Base-by-base conservation (phyloP, 176 grass and related monocot species). In the Guadua angustifolia region DNA sequence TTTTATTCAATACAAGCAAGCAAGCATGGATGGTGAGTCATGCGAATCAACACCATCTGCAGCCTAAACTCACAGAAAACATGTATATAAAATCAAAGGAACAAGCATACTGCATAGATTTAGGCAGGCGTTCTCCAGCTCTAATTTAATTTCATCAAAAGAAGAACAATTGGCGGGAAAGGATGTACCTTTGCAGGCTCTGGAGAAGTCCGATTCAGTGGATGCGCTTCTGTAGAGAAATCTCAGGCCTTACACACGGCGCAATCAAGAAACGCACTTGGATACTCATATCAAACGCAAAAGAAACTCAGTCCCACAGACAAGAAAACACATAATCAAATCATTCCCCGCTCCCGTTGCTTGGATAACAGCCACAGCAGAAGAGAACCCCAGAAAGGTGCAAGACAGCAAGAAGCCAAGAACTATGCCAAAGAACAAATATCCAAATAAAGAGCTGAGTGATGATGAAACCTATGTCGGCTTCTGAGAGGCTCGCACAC, bases 121-220 rank as follows among this genome's bases (percentile, higher is more conserved):
- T 40, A 68, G 50, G 16, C 50, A 52, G 51, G 38, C 10, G 47
- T 55, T 5, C 3, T 66, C 4, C 18, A 22, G 5, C 19, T 18
- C 21, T n/a, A 40, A 3, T 24, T 69, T 4, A 69, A 56, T 26
- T 56, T 11, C 49, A 0, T 56, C 66, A 69, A 9, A 9, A 57
- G n/a, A 9, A 57, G 6, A 39, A 39, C 18, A 45, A 2, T 25
- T 32, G 39, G 25, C 0, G 33, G 50, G 1, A 32, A 39, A 36
- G 45, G 43, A 22, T 32, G 13, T 75, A 85, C 73, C 73, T 85
- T 49, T 74, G 46, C 49, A 51, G 6, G 49, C 22, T 55, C 47
- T 36, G 72, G 38, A 59, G 17, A 53, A 77, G 63, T n/a, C 40
- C 38, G 42, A 24, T 35, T 14, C 51, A 5, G 15, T 42, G 47